A percentile compares a stretch with the other conserved stretches of the same genome.
These are phyloP conservation scores for Marchantia paleacea DNA, from an alignment of 225 moss, liverwort and hornwort genomes.

Conservation along the genomic window DNA sequence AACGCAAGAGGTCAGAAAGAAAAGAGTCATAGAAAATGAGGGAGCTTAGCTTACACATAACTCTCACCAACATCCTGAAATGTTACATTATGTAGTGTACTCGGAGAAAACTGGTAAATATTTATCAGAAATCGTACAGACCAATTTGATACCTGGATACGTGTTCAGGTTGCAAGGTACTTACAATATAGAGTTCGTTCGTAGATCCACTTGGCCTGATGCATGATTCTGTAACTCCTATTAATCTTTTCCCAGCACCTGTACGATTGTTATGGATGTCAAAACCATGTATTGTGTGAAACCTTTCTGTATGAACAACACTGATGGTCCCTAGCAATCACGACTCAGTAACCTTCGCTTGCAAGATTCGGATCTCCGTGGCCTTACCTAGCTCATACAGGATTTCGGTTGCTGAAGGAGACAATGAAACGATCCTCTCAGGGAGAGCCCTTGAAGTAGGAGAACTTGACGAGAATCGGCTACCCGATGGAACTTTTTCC, in stretches of 20 bases:
- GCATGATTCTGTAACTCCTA: conserved; percentile 64
- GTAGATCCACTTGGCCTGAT: conserved; percentile 46
- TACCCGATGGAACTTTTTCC: conserved; percentile 13
- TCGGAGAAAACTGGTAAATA: neutral
- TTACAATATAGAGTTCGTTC: conserved; percentile 47
- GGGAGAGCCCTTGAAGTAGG: conserved; percentile 29
- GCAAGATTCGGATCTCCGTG: neutral
- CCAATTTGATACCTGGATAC: neutral
- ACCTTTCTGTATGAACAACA: neutral
- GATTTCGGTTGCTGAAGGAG: conserved; percentile 63
- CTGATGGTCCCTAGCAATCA: neutral
- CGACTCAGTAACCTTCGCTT: neutral
- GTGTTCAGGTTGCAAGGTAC: conserved; percentile 7
- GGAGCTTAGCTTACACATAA: neutral
- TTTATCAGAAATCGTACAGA: neutral
- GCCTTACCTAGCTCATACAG: conserved; percentile 62
- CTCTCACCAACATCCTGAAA: no score
- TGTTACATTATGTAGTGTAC: no score
- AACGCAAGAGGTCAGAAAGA: neutral
- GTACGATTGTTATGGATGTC: neutral
- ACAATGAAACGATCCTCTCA: conserved; percentile 58
- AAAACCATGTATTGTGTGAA: neutral
- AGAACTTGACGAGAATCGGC: conserved; percentile 7
- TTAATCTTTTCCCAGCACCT: conserved; percentile 60
- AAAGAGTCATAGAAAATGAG: no score